Evolutionary conservation across 2,329 filamentous ascomycete species (phyloP), one percentile per base, ranked within the genome.

Genomic region (Chaetomium sp.): DNA sequence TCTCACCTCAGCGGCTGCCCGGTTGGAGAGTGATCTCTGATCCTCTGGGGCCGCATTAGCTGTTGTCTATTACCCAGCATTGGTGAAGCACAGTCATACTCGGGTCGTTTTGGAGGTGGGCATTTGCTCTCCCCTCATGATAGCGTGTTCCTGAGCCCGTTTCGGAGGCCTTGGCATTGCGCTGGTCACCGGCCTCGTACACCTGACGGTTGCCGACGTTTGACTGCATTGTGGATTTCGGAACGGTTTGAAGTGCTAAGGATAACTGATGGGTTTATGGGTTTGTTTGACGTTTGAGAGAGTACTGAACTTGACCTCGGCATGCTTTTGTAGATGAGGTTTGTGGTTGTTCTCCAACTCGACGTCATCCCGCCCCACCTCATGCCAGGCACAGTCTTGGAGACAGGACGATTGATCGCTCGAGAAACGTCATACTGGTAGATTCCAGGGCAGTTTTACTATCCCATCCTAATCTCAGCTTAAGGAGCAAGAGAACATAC

Each of bases 141-240:
- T 86, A 95, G 66, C 87, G 83, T 59, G 85, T 79, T 23, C 82
- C 80, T 27, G 82, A 77, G 50, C 82, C 78, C 9, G 73, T 53
- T 72, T 86, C 81, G 2, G 84, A 81, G 65, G 84, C 74, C 67
- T 85, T 83, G 67, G 78, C 75, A 75, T 87, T 92, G 72, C 85
- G 84, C 82, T 95, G 91, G 78, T 95, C 91, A 65, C 87, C 89
- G 64, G 83, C 88, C 79, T 93, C 90, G 79, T 95, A 93, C 75
- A 92, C 79, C 66, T 78, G 75, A 68, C 78, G 72, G 75, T 80
- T 83, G 70, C 91, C 91, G 74, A 94, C 90, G 74, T 82, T 89
- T 64, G 89, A 91, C 67, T 80, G 72, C 76, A 78, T 78, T 51
- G 50, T 75, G 65, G n/a, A 53, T 58, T 42, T 33, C 35, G 45